Evolutionary conservation across 768 basidiomycete genomes (phyloP).

Genomic region (Lactifluus pinguis): DNA sequence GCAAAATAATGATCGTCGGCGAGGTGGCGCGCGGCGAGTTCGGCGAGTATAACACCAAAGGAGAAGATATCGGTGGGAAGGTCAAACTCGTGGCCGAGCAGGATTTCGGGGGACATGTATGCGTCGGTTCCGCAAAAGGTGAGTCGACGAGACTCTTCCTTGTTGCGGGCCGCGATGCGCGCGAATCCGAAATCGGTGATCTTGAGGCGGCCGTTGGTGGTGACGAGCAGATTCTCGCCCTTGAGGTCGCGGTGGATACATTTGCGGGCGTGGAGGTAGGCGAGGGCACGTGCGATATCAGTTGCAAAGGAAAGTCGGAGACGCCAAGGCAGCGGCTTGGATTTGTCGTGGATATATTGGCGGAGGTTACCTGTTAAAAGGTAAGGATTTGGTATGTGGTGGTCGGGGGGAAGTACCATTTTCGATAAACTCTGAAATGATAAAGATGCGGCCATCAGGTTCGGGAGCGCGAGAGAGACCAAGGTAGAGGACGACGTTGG

Average conservation of each 20-base stretch:
- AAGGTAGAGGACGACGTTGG: constrained; percentile 88
- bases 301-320: constrained; percentile 91
- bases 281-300: constrained; percentile 90
- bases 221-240: constrained; percentile 95
- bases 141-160: constrained; percentile 77
- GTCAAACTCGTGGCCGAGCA: constrained; percentile 85
- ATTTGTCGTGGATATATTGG: constrained; percentile 79
- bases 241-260: constrained; percentile 89
- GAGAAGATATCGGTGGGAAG: constrained; percentile 93
- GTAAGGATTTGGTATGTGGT: not conserved
- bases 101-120: constrained; percentile 96
- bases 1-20: constrained; percentile 77
- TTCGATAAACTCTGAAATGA: constrained; percentile 92
- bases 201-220: constrained; percentile 88
- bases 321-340: constrained; percentile 84
- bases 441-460: constrained; percentile 81
- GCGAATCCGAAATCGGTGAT: constrained; percentile 99
- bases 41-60: constrained; percentile 86
- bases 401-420: constrained; percentile 38
- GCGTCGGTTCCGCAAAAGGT: constrained; percentile 88
- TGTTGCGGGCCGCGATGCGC: constrained; percentile 85
- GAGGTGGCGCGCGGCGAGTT: constrained; percentile 77
- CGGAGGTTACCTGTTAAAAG: constrained; percentile 57
- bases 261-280: constrained; percentile 92
- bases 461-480: constrained; percentile 76